Evolutionary conservation across 1,284 basidiomycete genomes (phyloP).

Genomic region (Tetrapyrgos nigripes): DNA sequence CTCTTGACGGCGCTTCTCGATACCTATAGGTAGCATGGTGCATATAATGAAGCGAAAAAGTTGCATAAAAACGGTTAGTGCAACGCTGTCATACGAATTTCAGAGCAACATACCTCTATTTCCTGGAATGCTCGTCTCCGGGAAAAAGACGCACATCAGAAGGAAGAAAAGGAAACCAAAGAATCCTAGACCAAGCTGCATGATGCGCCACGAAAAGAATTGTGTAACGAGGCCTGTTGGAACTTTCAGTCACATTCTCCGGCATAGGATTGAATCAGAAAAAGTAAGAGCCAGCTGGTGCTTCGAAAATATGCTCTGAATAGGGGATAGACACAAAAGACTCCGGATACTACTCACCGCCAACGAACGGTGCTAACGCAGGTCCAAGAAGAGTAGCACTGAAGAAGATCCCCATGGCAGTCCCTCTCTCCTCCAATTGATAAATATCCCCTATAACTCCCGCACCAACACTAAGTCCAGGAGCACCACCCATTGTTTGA

Average conservation of each 20-base stretch:
- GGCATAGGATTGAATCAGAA: not conserved
- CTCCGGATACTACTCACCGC: conserved; percentile 1
- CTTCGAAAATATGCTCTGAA: too few species aligned
- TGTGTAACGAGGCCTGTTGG: conserved; percentile 49
- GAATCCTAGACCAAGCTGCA: conserved; percentile 60
- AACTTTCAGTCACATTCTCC: not conserved
- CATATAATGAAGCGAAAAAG: too few species aligned
- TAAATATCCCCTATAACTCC: conserved; percentile 73
- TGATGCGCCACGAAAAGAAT: conserved; percentile 73
- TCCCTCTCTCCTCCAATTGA: conserved; percentile 63
- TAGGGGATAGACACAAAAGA: too few species aligned
- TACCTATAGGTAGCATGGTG: too few species aligned
- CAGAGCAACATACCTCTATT: too few species aligned
- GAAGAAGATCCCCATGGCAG: conserved; percentile 68
- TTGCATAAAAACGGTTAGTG: too few species aligned
- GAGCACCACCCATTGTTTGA: conserved; percentile 64
- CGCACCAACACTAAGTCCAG: conserved; percentile 62
- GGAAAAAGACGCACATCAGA: conserved; percentile 58
- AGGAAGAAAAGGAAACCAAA: conserved; percentile 51
- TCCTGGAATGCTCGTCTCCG: conserved; percentile 74
- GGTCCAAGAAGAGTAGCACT: conserved; percentile 55
- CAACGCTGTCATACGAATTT: too few species aligned
- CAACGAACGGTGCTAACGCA: conserved; percentile 47
- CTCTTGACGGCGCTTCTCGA: conserved; percentile 42
- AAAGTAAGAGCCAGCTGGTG: too few species aligned